A percentile compares a stretch with the other conserved stretches of the same genome.
These are phyloP conservation scores for Mortierella antarctica DNA, from an alignment of 192 early-diverging fungal genomes.

Conservation along the genomic window DNA sequence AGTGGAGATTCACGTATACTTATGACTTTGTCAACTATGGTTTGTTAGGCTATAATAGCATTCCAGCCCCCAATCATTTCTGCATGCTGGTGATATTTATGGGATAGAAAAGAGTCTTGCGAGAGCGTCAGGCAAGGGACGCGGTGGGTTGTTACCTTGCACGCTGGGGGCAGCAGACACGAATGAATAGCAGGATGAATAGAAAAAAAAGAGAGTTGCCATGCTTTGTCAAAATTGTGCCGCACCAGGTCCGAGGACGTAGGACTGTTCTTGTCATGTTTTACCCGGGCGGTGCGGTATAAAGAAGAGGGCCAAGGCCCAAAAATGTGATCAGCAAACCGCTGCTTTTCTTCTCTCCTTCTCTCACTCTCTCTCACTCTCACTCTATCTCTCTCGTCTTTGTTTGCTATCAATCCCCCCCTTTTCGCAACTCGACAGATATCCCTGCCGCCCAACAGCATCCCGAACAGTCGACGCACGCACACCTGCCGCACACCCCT, in stretches of 20 bases:
- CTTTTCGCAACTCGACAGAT: too few relatives aligned
- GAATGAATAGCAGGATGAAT: not conserved
- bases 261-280: constrained; percentile 7
- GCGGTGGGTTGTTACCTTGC: not conserved
- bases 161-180: not conserved
- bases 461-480: too few relatives aligned
- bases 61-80: too few relatives aligned
- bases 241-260: not conserved
- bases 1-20: too few relatives aligned
- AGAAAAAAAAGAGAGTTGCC: not conserved
- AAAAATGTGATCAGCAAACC: not conserved
- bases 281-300: constrained; percentile 8
- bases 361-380: constrained; percentile 2
- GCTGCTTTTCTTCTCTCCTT: not conserved
- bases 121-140: too few relatives aligned
- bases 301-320: not conserved
- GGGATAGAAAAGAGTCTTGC: too few relatives aligned
- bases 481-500: not conserved
- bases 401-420: not conserved
- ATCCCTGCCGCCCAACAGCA: too few relatives aligned
- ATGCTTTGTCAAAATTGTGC: constrained; percentile 27
- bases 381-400: not conserved
- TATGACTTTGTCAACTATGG: too few relatives aligned
- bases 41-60: too few relatives aligned
- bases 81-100: too few relatives aligned